phyloP scores from a whole-genome alignment of 2,329 filamentous ascomycete genomes.

The Fusarium ambrosium region DNA sequence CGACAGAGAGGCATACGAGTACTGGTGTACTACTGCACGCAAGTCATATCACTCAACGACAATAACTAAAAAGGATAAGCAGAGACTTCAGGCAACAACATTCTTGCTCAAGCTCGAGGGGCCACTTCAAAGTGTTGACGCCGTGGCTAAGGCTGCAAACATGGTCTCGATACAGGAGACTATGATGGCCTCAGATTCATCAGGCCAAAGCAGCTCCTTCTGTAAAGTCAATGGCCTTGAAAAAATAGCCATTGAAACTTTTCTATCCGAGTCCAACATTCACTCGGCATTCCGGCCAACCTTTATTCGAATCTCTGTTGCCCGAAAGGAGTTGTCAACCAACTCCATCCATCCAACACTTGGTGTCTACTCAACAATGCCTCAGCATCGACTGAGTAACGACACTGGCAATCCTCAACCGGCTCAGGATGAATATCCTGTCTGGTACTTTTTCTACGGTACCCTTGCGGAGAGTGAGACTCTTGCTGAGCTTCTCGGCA shows the following conservation, averaged over 20 bases:
- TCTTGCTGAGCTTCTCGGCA: neutral
- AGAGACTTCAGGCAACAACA: neutral
- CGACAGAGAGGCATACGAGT: slow-evolving; percentile 16
- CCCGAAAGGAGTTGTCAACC: slow-evolving; percentile 1
- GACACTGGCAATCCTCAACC: neutral
- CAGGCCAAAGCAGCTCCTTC: neutral
- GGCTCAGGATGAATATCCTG: slow-evolving; percentile 2
- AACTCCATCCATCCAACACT: slow-evolving; percentile 2
- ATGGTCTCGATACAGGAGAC: neutral
- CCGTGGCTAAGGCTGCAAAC: neutral
- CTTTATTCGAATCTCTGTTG: slow-evolving; percentile 8
- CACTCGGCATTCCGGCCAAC: neutral
- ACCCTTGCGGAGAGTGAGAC: neutral
- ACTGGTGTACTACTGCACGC: neutral
- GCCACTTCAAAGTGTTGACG: neutral
- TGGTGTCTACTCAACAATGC: slow-evolving; percentile 11
- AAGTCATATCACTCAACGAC: neutral
- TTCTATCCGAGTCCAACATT: neutral
- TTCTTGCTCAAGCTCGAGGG: slow-evolving; percentile 17
- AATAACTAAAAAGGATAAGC: neutral
- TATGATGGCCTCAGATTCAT: neutral
- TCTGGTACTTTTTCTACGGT: slow-evolving; percentile 22
- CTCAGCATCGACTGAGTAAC: neutral
- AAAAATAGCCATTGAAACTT: neutral
- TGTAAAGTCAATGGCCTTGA: neutral